Conservation (phyloP, 805 yeast species). For the Kodamaea restingae region DNA sequence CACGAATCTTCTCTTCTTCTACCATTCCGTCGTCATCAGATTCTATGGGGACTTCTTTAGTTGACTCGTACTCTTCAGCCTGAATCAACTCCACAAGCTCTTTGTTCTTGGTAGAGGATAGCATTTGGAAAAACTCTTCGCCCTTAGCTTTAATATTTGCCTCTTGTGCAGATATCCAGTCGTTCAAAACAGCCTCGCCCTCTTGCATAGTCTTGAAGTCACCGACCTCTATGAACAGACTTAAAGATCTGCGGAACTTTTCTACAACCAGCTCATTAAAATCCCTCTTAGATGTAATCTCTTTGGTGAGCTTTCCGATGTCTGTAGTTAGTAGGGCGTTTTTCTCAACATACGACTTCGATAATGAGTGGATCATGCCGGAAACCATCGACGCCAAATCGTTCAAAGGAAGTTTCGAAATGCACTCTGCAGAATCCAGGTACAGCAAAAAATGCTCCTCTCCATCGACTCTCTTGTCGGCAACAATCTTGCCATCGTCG, state of each 20-base stretch:
- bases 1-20: constrained; percentile 13
- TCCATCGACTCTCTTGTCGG: constrained; percentile 3
- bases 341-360: constrained; percentile 51
- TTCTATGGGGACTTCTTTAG: constrained; percentile 5
- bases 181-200: constrained; percentile 20
- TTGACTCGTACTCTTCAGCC: constrained; percentile 21
- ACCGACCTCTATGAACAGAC: constrained; percentile 29
- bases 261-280: constrained; percentile 30
- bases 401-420: constrained; percentile 23
- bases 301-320: constrained; percentile 23
- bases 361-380: constrained; percentile 46
- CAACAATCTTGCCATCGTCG: constrained; percentile 25
- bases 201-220: constrained; percentile 22
- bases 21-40: constrained; percentile 10
- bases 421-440: constrained; percentile 9
- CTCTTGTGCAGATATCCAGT: constrained; percentile 15
- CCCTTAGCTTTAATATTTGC: constrained; percentile 14
- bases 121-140: constrained; percentile 20
- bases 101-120: constrained; percentile 43
- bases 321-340: constrained; percentile 38
- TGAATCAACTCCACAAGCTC: constrained; percentile 43
- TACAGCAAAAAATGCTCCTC: constrained; percentile 4
- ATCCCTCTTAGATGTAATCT: constrained; percentile 50
- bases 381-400: constrained; percentile 35
- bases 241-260: constrained; percentile 24